Percentiles rank a stretch among this genome's conserved stretches.
These are phyloP conservation scores for Coprinopsis marcescibilis DNA, from an alignment of 768 basidiomycete genomes.

Conservation along the genomic window DNA sequence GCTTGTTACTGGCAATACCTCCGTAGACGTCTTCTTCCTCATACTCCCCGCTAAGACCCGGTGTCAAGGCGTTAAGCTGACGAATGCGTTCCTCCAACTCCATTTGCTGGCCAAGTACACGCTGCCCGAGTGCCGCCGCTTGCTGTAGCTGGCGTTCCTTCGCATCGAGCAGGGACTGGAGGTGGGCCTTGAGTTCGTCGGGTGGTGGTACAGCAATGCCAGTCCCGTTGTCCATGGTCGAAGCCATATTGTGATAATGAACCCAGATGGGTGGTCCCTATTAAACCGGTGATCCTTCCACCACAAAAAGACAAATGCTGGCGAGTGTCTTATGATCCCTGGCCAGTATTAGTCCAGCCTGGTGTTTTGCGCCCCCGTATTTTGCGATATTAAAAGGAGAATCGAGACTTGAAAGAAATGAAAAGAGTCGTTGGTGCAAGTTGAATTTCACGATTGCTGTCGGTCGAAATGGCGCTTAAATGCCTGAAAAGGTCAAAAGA, in stretches of 20 bases:
- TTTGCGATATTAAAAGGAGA: no score
- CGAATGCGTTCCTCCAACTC: conserved; percentile 86
- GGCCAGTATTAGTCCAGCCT: no score
- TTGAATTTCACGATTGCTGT: not conserved
- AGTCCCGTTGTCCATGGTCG: not conserved
- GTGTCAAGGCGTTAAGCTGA: conserved; percentile 44
- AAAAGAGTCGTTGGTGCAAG: not conserved
- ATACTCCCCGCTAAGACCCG: conserved; percentile 33
- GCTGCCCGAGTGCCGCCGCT: conserved; percentile 89
- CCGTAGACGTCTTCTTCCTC: conserved; percentile 12
- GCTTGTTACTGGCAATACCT: conserved; percentile 10
- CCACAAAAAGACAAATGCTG: not conserved
- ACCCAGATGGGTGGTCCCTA: not conserved
- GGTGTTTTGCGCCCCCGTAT: no score
- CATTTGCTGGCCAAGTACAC: conserved; percentile 88
- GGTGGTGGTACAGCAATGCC: conserved; percentile 25
- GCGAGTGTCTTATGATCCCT: no score
- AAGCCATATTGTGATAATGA: not conserved
- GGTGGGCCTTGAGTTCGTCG: conserved; percentile 56
- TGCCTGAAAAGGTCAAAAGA: not conserved
- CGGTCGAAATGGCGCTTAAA: conserved; percentile 1
- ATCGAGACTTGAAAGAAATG: not conserved
- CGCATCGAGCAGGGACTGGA: conserved; percentile 70
- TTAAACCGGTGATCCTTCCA: not conserved
- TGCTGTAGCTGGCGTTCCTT: conserved; percentile 93